These are phyloP conservation scores for Eucalyptus microcorys DNA, from an alignment of 345 rosid genomes.

Conservation along the genomic window DNA sequence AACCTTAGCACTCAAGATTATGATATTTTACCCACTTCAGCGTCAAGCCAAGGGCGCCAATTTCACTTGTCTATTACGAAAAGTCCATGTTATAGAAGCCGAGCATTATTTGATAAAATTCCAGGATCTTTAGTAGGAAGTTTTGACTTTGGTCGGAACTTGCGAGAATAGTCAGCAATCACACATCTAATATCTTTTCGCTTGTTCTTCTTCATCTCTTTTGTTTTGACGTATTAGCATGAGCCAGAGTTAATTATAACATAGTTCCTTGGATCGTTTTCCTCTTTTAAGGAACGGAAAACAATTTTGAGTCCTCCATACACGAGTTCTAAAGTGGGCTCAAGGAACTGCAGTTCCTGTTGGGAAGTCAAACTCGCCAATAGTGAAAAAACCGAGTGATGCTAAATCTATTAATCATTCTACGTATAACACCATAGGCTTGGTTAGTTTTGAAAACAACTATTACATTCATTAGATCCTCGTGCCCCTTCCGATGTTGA, in stretches of 20 bases:
- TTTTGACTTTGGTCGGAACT: not conserved
- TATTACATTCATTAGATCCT: not conserved
- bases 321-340: not conserved
- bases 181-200: not conserved
- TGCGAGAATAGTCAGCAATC: not conserved
- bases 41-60: not conserved
- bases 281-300: not conserved
- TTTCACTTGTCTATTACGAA: not conserved
- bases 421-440: not conserved
- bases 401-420: not conserved
- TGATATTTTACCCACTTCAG: not conserved
- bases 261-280: not conserved
- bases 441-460: not conserved
- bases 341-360: not conserved
- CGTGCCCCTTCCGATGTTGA: not conserved
- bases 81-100: not conserved
- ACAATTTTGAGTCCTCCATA: not conserved
- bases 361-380: not conserved
- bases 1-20: not conserved
- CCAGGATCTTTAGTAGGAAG: not conserved
- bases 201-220: not conserved
- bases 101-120: not conserved
- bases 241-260: not conserved
- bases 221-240: too few relatives aligned
- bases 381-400: not conserved